Base-by-base conservation (phyloP, 345 rosid species). In the Bretschneidera sinensis region DNA sequence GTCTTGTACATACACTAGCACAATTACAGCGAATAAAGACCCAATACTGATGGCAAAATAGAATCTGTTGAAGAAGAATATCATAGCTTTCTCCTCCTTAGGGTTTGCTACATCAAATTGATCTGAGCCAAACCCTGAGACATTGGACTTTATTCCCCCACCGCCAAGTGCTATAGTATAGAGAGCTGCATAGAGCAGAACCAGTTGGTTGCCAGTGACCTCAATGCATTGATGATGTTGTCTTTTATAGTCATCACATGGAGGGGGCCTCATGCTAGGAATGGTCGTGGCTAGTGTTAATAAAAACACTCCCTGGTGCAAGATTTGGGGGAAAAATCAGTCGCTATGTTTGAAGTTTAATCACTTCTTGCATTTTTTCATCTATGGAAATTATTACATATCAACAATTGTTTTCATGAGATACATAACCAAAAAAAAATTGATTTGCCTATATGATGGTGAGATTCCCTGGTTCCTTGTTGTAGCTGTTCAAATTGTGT, bases 121-220 rank as follows among this genome's bases (percentile, higher is more conserved):
- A 51, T 92, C 97, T 0, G 98, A 83, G n/a, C 97, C 97, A 43
- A 89, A 92, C 35, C 96, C 91, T 0, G 98, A 92, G 28, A 89
- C 97, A 48, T 87, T 89, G 9, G 98, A 92, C 72, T 92, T 89
- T 66, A 92, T 87, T 25, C 97, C 98, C 17, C 97, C 96, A 0
- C 87, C 91, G 0, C 98, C 97, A 1, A 89, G 77, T 54, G 97
- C 97, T 60, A 76, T 79, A 21, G 84, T 83, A 60, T 89, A 92
- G 21, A 89, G 87, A 19, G 98, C 94, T 11, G 79, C 88, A 54
- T 87, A 92, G 24, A 85, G 85, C 76, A 92, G 62, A 22, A 80
- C 76, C 31, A 89, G 78, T 63, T 89, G 97, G 55, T 54, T 65
- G 28, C 96, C 86, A 48, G 21, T 85, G 21, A 79, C 96, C 75